phyloP scores from a whole-genome alignment of 2,329 filamentous ascomycete species.

The Apiospora phragmitis region DNA sequence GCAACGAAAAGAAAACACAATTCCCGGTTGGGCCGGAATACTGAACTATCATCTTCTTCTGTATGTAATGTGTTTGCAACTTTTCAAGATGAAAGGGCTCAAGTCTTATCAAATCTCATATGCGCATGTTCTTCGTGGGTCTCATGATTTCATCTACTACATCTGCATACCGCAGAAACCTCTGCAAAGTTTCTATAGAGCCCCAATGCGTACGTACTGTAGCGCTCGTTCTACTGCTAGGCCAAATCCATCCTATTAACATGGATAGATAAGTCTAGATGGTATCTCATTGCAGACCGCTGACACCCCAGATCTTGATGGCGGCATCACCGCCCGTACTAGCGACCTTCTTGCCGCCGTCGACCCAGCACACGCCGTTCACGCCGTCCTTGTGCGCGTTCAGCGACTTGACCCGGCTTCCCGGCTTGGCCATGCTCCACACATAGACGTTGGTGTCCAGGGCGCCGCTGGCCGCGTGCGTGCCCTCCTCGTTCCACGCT shows the following conservation, averaged over 20 bases:
- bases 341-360: constrained; percentile 64
- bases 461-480: constrained; percentile 79
- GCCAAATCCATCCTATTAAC: background rate
- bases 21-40: background rate
- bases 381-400: constrained; percentile 98
- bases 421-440: constrained; percentile 84
- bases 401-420: constrained; percentile 76
- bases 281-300: constrained; percentile 49
- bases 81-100: background rate
- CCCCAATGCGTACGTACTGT: background rate
- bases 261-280: background rate
- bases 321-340: constrained; percentile 86
- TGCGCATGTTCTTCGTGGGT: constrained; percentile 1
- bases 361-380: constrained; percentile 80
- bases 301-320: constrained; percentile 83
- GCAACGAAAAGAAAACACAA: background rate
- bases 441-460: constrained; percentile 91
- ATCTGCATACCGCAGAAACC: background rate
- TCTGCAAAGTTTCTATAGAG: background rate
- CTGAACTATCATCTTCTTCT: background rate
- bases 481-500: constrained; percentile 76
- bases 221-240: background rate
- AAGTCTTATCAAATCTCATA: background rate
- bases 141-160: constrained; percentile 2
- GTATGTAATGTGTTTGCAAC: background rate